Evolutionary conservation across 257 asterid genomes (phyloP).

Genomic region (Solanum phureja): DNA sequence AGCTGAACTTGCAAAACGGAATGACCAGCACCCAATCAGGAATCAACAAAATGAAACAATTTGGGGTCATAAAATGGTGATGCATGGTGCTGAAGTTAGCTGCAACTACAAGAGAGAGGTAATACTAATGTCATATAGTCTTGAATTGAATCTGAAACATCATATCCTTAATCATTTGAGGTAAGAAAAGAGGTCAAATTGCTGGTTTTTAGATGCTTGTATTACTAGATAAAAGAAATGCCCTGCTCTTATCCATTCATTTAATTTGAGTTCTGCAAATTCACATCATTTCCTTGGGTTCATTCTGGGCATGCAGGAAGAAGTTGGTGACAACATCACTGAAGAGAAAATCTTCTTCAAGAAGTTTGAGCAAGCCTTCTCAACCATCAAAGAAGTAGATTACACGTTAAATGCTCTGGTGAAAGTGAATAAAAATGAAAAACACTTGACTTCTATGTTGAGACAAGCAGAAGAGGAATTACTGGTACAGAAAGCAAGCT

Average conservation of each 20-base stretch:
- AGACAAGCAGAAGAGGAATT: conserved; percentile 41
- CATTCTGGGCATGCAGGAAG: conserved; percentile 21
- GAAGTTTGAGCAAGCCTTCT: conserved; percentile 48
- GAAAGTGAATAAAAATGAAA: conserved; percentile 46
- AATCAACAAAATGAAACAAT: conserved; percentile 7
- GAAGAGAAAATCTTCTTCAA: conserved; percentile 31
- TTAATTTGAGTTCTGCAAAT: neutral
- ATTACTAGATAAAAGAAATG: neutral
- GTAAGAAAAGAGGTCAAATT: neutral
- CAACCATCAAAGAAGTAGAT: conserved; percentile 59
- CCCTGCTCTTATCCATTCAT: neutral
- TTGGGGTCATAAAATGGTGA: conserved; percentile 1
- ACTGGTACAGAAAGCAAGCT: conserved; percentile 31
- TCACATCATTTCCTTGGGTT: neutral
- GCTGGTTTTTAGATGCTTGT: neutral
- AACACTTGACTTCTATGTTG: conserved; percentile 36
- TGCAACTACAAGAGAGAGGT: conserved; percentile 24
- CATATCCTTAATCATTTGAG: neutral
- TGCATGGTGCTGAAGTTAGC: conserved; percentile 15
- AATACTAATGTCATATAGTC: neutral
- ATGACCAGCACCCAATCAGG: conserved; percentile 1
- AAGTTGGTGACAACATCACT: conserved; percentile 12
- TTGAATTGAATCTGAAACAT: neutral
- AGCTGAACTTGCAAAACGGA: conserved; percentile 2
- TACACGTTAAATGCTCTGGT: conserved; percentile 41